Conservation (phyloP, 208 protist genomes). For the Novymonas esmeraldas region DNA sequence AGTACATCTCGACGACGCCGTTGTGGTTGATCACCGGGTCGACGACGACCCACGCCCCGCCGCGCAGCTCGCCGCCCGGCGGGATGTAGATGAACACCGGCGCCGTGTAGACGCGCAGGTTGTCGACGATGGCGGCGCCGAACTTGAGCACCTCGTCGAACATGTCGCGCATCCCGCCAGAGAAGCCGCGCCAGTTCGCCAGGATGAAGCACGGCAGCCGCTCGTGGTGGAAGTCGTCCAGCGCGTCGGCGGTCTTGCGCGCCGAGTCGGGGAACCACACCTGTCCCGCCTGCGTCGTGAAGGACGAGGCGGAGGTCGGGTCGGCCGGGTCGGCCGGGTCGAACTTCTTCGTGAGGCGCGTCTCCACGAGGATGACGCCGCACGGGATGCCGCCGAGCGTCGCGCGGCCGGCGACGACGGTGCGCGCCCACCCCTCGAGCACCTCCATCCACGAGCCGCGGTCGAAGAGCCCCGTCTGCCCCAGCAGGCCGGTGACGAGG, state of each 20-base stretch:
- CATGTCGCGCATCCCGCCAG: slow-evolving; percentile 99
- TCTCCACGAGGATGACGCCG: slow-evolving; percentile 98
- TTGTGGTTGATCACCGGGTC: slow-evolving; percentile 97
- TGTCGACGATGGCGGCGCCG: slow-evolving; percentile 98
- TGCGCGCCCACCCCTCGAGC: slow-evolving; percentile 96
- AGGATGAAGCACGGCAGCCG: slow-evolving; percentile 97
- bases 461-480: slow-evolving; percentile 89
- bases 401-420: slow-evolving; percentile 95
- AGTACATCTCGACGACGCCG: slow-evolving; percentile 98
- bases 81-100: slow-evolving; percentile 98
- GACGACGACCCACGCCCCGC: slow-evolving; percentile 98
- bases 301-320: slow-evolving; percentile 69
- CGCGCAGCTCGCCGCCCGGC: slow-evolving; percentile 96
- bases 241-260: slow-evolving; percentile 98
- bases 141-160: slow-evolving; percentile 99
- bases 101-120: slow-evolving; percentile 94
- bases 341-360: slow-evolving; percentile 92
- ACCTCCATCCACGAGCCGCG: slow-evolving; percentile 91
- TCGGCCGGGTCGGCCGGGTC: slow-evolving; percentile 97
- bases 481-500: slow-evolving; percentile 64
- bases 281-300: slow-evolving; percentile 87
- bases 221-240: slow-evolving; percentile 97
- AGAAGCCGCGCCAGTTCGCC: slow-evolving; percentile 99
- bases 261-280: slow-evolving; percentile 98
- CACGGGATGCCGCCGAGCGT: slow-evolving; percentile 97